A percentile compares a stretch with the other conserved stretches of the same genome.
phyloP scores from a whole-genome alignment of 495 filamentous ascomycete genomes.

The Aspergillus nidulans region DNA sequence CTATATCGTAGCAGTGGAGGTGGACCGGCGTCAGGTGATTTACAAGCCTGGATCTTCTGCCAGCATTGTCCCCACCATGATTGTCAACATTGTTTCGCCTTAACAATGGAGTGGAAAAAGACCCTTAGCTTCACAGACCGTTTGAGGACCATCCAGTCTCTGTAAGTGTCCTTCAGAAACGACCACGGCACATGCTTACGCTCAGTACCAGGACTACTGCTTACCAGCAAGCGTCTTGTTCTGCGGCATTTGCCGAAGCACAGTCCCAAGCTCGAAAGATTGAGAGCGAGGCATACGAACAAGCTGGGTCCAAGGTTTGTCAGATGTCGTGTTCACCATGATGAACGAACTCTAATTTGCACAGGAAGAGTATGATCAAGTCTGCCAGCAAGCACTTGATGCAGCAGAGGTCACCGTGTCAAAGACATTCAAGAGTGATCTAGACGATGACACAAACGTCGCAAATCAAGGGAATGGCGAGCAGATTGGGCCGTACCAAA shows the following conservation, averaged over 20 bases:
- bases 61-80: background rate
- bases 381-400: slow-evolving; percentile 41
- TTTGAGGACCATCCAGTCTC: slow-evolving; percentile 43
- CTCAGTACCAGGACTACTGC: slow-evolving; percentile 38
- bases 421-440: slow-evolving; percentile 12
- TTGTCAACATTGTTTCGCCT: background rate
- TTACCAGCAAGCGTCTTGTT: slow-evolving; percentile 36
- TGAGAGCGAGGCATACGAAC: slow-evolving; percentile 38
- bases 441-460: slow-evolving; percentile 10
- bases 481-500: slow-evolving; percentile 63
- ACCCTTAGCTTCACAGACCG: slow-evolving; percentile 49
- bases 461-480: slow-evolving; percentile 33
- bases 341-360: background rate
- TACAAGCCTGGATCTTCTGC: background rate
- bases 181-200: background rate
- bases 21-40: background rate
- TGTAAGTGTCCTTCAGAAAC: slow-evolving; percentile 26
- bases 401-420: slow-evolving; percentile 22
- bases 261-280: slow-evolving; percentile 35
- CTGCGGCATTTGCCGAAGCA: slow-evolving; percentile 37
- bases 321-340: background rate
- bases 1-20: background rate
- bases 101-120: slow-evolving; percentile 35
- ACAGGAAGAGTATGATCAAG: slow-evolving; percentile 46
- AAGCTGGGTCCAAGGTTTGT: slow-evolving; percentile 39